Conservation (phyloP, 805 yeast species). For the Candida ipomoeae region DNA sequence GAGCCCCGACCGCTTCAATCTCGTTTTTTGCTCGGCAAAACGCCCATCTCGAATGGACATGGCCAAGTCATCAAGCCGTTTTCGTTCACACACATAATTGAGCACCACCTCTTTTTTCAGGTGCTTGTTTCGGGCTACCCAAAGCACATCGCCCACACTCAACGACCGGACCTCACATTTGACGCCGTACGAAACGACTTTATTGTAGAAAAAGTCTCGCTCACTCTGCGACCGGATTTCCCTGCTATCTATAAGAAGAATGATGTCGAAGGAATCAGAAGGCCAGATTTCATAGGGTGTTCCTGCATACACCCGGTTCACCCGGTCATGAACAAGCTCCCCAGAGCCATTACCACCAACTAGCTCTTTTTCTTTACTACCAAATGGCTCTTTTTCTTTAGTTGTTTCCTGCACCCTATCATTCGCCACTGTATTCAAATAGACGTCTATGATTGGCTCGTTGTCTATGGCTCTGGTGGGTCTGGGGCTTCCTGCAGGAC, state of each 20-base stretch:
- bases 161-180: slow-evolving; percentile 52
- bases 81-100: slow-evolving; percentile 85
- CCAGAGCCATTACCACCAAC: too few relatives aligned
- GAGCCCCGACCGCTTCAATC: slow-evolving; percentile 69
- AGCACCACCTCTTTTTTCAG: slow-evolving; percentile 64
- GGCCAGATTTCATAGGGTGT: slow-evolving; percentile 55
- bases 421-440: too few relatives aligned
- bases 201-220: slow-evolving; percentile 62
- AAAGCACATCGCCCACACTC: slow-evolving; percentile 80
- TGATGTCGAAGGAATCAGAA: slow-evolving; percentile 52
- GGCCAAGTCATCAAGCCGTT: slow-evolving; percentile 82
- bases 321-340: slow-evolving; percentile 21
- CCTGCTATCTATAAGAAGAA: slow-evolving; percentile 71
- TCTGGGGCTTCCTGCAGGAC: slow-evolving; percentile 2
- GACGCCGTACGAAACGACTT: slow-evolving; percentile 48
- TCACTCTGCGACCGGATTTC: slow-evolving; percentile 70
- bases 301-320: slow-evolving; percentile 19
- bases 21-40: slow-evolving; percentile 77
- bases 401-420: not conserved
- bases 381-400: not conserved
- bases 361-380: too few relatives aligned
- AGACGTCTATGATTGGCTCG: too few relatives aligned
- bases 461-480: not conserved
- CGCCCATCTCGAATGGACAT: slow-evolving; percentile 83
- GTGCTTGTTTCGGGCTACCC: slow-evolving; percentile 72